These are phyloP conservation scores for Plasmodium gallinaceum DNA, from an alignment of 169 alveolate species.

Conservation along the genomic window DNA sequence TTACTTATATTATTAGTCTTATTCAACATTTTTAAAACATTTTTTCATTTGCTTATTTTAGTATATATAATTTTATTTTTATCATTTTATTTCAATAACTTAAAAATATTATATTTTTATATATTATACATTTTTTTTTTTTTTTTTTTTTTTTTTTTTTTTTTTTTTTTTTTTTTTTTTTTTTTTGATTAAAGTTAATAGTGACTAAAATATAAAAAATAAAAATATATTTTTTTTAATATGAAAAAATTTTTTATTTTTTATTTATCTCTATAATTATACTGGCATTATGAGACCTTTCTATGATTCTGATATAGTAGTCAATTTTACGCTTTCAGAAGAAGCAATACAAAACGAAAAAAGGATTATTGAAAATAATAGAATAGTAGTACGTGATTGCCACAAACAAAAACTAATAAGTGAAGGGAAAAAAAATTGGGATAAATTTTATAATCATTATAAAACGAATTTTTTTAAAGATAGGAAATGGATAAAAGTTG, in stretches of 20 bases:
- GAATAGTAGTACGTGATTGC: constrained; percentile 36
- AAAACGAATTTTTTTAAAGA: constrained; percentile 92
- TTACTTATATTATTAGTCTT: no score
- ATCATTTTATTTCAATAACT: no score
- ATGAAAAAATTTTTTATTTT: not conserved
- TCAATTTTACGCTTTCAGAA: constrained; percentile 66
- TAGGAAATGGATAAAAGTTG: constrained; percentile 92
- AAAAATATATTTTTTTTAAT: no score
- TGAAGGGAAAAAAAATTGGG: constrained; percentile 92
- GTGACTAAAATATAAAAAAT: not conserved
- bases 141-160: no score
- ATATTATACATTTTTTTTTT: no score
- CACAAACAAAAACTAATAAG: constrained; percentile 83
- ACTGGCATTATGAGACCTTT: constrained; percentile 43
- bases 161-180: no score
- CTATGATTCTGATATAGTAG: constrained; percentile 75
- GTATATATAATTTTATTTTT: no score
- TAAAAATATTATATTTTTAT: no score
- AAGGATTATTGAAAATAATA: constrained; percentile 52
- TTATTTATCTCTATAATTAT: not conserved
- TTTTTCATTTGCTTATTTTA: no score
- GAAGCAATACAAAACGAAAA: constrained; percentile 68
- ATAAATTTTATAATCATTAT: constrained; percentile 92
- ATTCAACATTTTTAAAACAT: no score
- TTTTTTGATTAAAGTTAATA: no score